Evolutionary conservation across 2,329 filamentous ascomycete species (phyloP), one percentile per base, ranked within the genome.

Genomic region (Aspergillus pseudoglaucus): DNA sequence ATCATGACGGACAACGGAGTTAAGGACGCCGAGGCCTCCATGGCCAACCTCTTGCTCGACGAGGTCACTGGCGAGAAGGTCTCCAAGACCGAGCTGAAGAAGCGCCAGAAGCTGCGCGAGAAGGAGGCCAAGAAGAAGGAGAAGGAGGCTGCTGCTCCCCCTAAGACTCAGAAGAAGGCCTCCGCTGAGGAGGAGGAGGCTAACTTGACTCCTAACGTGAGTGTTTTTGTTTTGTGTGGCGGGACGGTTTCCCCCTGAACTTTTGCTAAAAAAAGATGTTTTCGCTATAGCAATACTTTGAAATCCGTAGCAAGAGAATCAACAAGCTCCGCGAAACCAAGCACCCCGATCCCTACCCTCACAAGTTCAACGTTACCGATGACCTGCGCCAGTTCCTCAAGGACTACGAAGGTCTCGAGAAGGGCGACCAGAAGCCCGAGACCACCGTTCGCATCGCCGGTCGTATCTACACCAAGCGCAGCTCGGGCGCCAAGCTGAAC

Each of bases 81-180:
- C 47, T 90, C 87, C 75, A 90, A 90, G 83, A 82, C 83, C 14
- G 85, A 90, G 74, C 77, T 97, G 69, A 98, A 98, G 88, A 91
- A 88, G 77, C 84, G 91, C 63, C 82, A 90, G 76, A 98, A 98
- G 88, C 80, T 85, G 66, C 85, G 91, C 58, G 82, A 91, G 70
- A 83, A 81, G 71, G 90, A 94, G 52, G 86, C 86, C 58, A 88
- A 90, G 75, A 96, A 95, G 85, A 83, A 83, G 59, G 83, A 89
- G 74, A 91, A 89, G 78, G 87, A 83, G 23, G 87, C 88, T 45
- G 77, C 81, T 44, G 77, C 83, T 32, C 78, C 80, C 37, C 73
- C 81, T 40, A 78, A 79, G 59, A 74, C 78, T 53, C 75, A 76
- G 61, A 83, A 84, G 74, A 78, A 80, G 66, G 74, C 78, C 53